Base-by-base conservation (phyloP, 2,329 filamentous ascomycete genomes). In the Cordyceps farinosa region DNA sequence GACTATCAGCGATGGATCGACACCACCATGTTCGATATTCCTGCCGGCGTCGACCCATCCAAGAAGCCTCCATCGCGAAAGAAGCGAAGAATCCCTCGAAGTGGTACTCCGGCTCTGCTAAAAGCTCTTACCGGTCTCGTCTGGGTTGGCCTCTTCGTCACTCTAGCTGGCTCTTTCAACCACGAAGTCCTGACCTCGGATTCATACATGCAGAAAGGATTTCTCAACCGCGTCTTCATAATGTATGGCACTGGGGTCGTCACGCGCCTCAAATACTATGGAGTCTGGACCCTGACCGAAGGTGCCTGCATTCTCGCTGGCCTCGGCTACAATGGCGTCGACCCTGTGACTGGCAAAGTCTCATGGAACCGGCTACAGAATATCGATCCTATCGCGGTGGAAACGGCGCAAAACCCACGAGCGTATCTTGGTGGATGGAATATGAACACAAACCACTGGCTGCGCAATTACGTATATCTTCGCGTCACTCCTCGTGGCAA, bases 401-500 rank as follows among this genome's bases (percentile, higher is more conserved):
- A 99, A 78, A 82, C 87, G 0, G 95, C 94, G 1, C 93, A 97
- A 77, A 99, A 98, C 74, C 90, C 91, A n/a, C 88, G 94, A 61
- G 92, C 87, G 1, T 98, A 95, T 70, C 83, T 99, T 3, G 94
- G 89, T 55, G 90, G 87, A 71, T 99, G 95, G 95, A 99, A 99
- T 76, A 97, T 97, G 80, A 98, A 98, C 77, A 99, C 95, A 13
- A 99, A 97, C 75, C 87, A 91, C 71, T 99, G 95, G 95, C 80
- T 99, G 65, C 87, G 93, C 53, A 97, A 98, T 76, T 99, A 97
- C 73, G 84, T 99, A 69, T 99, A 98, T 73, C 83, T 99, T 54
- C 88, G 95, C 30, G 95, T 99, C 3, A 99, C 95, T 0, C 95
- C 95, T 0, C 90, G 90, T 69, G 95, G 95, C 61, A 95, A 92